Base-by-base conservation (phyloP, 495 filamentous ascomycete genomes). In the Penicillium nucicola region DNA sequence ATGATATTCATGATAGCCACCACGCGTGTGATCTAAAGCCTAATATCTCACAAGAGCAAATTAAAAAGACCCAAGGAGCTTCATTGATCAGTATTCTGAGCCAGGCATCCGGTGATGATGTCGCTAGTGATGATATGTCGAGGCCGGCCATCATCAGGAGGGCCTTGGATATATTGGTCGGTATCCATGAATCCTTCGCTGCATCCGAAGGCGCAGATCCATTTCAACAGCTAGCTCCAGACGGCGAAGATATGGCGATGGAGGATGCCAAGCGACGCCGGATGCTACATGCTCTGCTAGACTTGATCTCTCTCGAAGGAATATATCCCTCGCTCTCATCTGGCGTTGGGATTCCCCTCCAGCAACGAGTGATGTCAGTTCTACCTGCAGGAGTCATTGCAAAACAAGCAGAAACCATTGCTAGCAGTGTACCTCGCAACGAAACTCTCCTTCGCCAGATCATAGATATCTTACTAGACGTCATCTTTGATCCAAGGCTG, bases 261-360 rank as follows among this genome's bases (percentile, higher is more conserved):
- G 70, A 76, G 56, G 71, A 75, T 62, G 71, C 72, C 14, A 75
- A 65, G 55, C 66, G 68, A 15, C 74, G 75, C 20, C 71, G 77
- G 18, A 60, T 70, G n/a, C 50, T 80, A 2, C 69, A 74, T 65
- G 72, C 72, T 6, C 63, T 83, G 13, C 63, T 82, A 12, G 79
- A 83, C 46, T 54, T 83, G 35, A 68, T 81, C 22, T 77, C 78
- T 0, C 52, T 83, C 1, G 79, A 83, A 54, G 79, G 79, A 9
- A 74, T 83, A 28, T 81, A 83, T 46, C 79, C 79, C 12, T 79
- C 71, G 0, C 64, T 82, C 3, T 79, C 78, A 9, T 53, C 64
- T 12, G 77, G 79, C 17, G 77, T 81, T 19, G 78, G 77, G 0
- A 76, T 82, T 40, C 79, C 79, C 7, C 58, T 82, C 17, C 77